Evolutionary conservation across 2,329 filamentous ascomycete species (phyloP).

Genomic region (Apiospora hydei): DNA sequence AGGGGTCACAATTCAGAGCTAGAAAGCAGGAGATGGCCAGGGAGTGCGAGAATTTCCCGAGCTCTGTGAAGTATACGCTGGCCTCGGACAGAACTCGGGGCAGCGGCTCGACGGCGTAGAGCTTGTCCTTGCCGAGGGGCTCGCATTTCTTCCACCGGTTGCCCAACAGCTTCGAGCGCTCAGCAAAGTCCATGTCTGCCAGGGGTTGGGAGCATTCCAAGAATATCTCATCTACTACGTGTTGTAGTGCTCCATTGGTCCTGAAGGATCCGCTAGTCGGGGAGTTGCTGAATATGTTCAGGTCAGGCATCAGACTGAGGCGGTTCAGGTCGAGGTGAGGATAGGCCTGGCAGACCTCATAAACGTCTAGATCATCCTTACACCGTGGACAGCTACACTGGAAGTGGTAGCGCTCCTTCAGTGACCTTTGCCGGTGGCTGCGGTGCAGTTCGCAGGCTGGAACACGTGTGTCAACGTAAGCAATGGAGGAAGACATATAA

Average conservation of each 20-base stretch:
- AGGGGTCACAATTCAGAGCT: constrained; percentile 56
- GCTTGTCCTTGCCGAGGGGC: constrained; percentile 44
- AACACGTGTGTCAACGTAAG: not conserved
- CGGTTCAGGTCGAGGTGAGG: constrained; percentile 52
- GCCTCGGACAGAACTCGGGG: constrained; percentile 53
- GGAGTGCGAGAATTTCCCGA: constrained; percentile 50
- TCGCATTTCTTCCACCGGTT: constrained; percentile 47
- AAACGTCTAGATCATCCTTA: constrained; percentile 58
- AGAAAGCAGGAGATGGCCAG: constrained; percentile 57
- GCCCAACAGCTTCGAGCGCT: constrained; percentile 39
- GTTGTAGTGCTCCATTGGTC: constrained; percentile 33
- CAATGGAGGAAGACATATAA: not conserved
- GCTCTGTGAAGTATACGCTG: constrained; percentile 52
- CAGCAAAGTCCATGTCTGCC: constrained; percentile 17
- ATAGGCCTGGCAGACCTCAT: constrained; percentile 56
- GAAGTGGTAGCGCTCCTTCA: constrained; percentile 59
- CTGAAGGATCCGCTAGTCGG: constrained; percentile 40
- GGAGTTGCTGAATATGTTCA: constrained; percentile 42
- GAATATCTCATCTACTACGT: constrained; percentile 42
- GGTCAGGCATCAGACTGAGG: constrained; percentile 53
- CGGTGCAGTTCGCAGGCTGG: constrained; percentile 58
- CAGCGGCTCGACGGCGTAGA: constrained; percentile 60
- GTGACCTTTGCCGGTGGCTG: constrained; percentile 49
- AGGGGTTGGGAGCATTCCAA: constrained; percentile 36
- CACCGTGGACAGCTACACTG: constrained; percentile 59